These are phyloP conservation scores for Bruguiera parviflora DNA, from an alignment of 345 rosid species.

Conservation along the genomic window DNA sequence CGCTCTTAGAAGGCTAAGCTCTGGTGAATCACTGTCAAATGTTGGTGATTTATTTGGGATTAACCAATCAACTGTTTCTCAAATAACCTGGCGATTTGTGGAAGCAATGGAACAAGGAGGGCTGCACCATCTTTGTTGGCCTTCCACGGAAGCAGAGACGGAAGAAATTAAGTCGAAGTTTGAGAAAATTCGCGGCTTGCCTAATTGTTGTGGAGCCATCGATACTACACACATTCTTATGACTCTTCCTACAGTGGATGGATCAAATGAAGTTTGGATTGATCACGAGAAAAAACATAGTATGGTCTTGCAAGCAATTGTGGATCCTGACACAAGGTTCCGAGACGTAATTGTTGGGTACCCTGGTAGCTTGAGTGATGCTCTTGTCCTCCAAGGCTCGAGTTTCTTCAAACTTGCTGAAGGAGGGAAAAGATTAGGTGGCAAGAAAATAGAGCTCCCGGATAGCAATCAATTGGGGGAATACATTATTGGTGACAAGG, in stretches of 20 bases:
- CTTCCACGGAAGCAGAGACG: slow-evolving; percentile 43
- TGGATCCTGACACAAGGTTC: slow-evolving; percentile 56
- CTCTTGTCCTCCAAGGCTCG: slow-evolving; percentile 47
- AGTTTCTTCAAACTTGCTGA: slow-evolving; percentile 43
- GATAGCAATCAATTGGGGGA: slow-evolving; percentile 47
- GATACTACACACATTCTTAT: slow-evolving; percentile 56
- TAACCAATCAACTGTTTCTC: slow-evolving; percentile 73
- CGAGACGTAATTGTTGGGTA: slow-evolving; percentile 62
- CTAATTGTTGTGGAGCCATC: slow-evolving; percentile 59
- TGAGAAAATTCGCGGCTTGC: slow-evolving; percentile 56
- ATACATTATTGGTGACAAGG: slow-evolving; percentile 55
- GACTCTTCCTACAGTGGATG: slow-evolving; percentile 48
- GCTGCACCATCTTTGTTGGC: slow-evolving; percentile 62
- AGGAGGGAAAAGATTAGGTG: slow-evolving; percentile 44
- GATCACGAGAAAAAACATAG: slow-evolving; percentile 55
- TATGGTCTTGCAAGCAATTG: slow-evolving; percentile 58
- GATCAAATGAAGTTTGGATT: slow-evolving; percentile 44
- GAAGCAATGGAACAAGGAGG: slow-evolving; percentile 77
- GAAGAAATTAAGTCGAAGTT: slow-evolving; percentile 52
- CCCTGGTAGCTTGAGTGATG: slow-evolving; percentile 48
- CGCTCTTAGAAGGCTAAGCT: slow-evolving; percentile 72
- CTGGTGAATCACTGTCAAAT: slow-evolving; percentile 66
- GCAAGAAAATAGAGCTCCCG: slow-evolving; percentile 30
- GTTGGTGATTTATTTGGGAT: slow-evolving; percentile 63
- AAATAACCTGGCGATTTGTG: slow-evolving; percentile 74